Evolutionary conservation across 208 protist species (phyloP), one percentile per base, ranked within the genome.

Genomic region (Acanthamoeba royreba): DNA sequence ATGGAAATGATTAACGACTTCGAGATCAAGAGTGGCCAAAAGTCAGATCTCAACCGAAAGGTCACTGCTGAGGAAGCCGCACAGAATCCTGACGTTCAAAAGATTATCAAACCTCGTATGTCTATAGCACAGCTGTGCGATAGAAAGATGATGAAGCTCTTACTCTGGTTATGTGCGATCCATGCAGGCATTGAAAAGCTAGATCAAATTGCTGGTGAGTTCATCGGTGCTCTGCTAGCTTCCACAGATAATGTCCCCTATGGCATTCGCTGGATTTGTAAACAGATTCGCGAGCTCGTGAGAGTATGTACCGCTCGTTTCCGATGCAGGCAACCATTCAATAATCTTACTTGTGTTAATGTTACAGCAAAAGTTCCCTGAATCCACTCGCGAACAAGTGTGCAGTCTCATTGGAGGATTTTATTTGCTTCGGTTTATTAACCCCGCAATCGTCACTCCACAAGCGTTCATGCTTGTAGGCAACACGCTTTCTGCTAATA

Each of bases 381-480:
- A 88, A 1, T n/a, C 77, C 8, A 77, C 45, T 3, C 40, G 43
- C 35, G 58, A 94, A 45, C 33, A 88, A 35, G 38, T 90, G 25
- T 31, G 40, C 52, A 85, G 87, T 2, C 66, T 94, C 28, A 58
- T 94, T 19, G 94, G 94, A 19, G 94, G 92, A 2, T 95, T 95
- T 52, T 93, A 83, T 38, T 25, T 95, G 19, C 85, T 95, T 19
- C 92, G 94, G 0, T 95, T 92, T 45, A 55, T 95, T 63, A 95
- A 95, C 38, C 94, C 94, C 25, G 94, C 94, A 38, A 95, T 95
- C 33, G 85, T 95, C 52, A 94, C 94, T 4, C 96, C 46, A 43
- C 90, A 28, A 43, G 92, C 77, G 72, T 94, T 95, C 61, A 96
- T 97, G 95, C 85, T 96, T 38, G 93, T 96, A 11, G 95, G 96